Conservation (phyloP, 1,139 yeast species). For the Nakaseomyces glabratus region DNA sequence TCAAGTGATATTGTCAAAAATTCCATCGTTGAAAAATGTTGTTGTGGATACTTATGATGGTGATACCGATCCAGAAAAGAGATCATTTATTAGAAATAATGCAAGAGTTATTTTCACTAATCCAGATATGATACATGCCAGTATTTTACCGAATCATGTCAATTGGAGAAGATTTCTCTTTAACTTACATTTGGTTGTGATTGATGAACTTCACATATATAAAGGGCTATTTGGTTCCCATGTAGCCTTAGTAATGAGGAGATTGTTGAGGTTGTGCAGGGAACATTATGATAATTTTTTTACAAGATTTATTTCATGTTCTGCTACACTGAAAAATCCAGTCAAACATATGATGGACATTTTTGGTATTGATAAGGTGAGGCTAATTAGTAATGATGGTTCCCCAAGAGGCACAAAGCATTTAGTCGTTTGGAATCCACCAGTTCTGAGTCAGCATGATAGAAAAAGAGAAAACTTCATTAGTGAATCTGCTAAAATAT, state of each 20-base stretch:
- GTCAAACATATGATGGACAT: constrained; percentile 57
- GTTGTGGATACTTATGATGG: constrained; percentile 83
- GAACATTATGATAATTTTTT: constrained; percentile 41
- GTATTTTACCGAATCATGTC: constrained; percentile 66
- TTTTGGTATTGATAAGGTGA: constrained; percentile 52
- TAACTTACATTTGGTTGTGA: constrained; percentile 61
- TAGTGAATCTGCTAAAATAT: constrained; percentile 62
- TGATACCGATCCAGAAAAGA: constrained; percentile 57
- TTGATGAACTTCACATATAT: constrained; percentile 87
- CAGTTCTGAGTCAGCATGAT: constrained; percentile 32
- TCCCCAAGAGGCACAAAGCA: constrained; percentile 77
- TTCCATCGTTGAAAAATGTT: constrained; percentile 25
- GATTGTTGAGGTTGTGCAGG: constrained; percentile 56
- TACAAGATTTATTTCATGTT: constrained; percentile 71
- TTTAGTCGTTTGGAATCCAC: constrained; percentile 77
- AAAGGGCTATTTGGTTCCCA: constrained; percentile 88
- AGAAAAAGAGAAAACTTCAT: constrained; percentile 57
- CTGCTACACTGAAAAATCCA: constrained; percentile 83
- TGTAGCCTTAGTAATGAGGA: constrained; percentile 74
- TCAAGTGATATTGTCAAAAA: constrained; percentile 46
- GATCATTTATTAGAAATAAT: constrained; percentile 45
- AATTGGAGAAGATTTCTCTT: constrained; percentile 65
- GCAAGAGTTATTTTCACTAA: constrained; percentile 84
- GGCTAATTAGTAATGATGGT: constrained; percentile 66
- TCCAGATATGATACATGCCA: constrained; percentile 87